Evolutionary conservation across 73 alveolate genomes (phyloP), one percentile per base, ranked within the genome.

Genomic region (Halteria grandinella): DNA sequence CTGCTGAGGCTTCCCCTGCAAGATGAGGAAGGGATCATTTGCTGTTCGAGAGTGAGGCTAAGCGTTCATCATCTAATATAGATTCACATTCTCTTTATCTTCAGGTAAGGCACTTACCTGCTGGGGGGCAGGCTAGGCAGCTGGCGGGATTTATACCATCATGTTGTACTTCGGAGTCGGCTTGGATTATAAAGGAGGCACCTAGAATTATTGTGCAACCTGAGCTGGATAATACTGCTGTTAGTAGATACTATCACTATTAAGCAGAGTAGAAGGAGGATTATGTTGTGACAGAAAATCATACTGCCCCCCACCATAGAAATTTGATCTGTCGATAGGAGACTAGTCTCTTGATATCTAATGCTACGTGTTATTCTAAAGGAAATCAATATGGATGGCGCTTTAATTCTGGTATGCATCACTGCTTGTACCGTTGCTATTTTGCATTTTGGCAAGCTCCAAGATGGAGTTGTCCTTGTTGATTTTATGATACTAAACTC

Each of bases 371-470:
- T 37, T 44, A 23, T 45, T 64, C 8, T 11, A 7, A 14, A 21
- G 11, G 15, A 25, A 5, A 24, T 44, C 60, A 7, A 43, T 20
- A 24, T 64, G 45, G 12, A 17, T 15, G 15, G 21, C 63, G 20
- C 49, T 25, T 0, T 3, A 4, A 8, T 57, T 41, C n/a, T 41
- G 33, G 43, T 34, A 37, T 5, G 58, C 21, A 17, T 18, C 58
- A 62, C 59, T 62, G 27, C 36, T 44, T 23, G 60, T 57, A 7
- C 74, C 40, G 43, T 60, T 60, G 3, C 77, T 60, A 37, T 53
- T 24, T 28, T 44, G 48, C 51, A 64, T 23, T 34, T 64, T 39
- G 11, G 79, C 64, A 20, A 44, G 52, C 27, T 64, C 60, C 0
- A 41, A 21, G 33, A 44, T 17, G 4, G 60, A 44, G 51, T 64